Base-by-base conservation (phyloP, 768 basidiomycete genomes). In the Boletus patriciae region DNA sequence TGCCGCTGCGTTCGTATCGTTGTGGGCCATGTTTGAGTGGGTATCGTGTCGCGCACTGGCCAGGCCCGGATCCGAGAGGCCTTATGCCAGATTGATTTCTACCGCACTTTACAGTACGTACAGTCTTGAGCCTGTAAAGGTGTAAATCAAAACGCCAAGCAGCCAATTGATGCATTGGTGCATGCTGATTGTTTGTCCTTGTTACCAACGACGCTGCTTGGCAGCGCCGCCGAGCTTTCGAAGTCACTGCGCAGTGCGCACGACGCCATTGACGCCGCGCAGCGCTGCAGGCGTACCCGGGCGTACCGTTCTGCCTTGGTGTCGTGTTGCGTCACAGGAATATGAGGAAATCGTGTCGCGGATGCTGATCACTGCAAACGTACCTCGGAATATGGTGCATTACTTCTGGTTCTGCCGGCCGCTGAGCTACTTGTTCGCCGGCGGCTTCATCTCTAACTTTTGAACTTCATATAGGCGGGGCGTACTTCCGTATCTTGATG, bases 41-140 rank as follows among this genome's bases (percentile, higher is more conserved):
- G 46, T 42, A 23, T 41, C 16, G 36, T 21, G 27, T 51, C 21
- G 47, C 21, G 18, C 50, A 41, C 25, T 25, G 25, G 19, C 38
- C 43, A 25, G 21, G 46, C 31, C 15, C 13, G 27, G 29, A 29
- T 6, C 41, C 18, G n/a, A 34, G 34, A 12, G 73, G 70, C 67
- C 19, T 50, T 38, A 40, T 62, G 55, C 34, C 34, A 34, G 27
- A 68, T 11, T 8, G 16, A 25, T 16, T 21, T 23, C 23, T 43
- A 8, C 6, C n/a, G 33, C 33, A 23, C 33, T 23, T 21, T 10
- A 27, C 45, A 46, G 25, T 29, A 18, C 3, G 25, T 25, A 25
- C 25, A 25, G 25, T 25, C 25, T 25, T 25, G 25, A 25, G 25
- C 25, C n/a, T n/a, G n/a, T n/a, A n/a, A n/a, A n/a, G n/a, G 25